phyloP scores from a whole-genome alignment of 2,329 filamentous ascomycete genomes.

The Cercospora sesami region DNA sequence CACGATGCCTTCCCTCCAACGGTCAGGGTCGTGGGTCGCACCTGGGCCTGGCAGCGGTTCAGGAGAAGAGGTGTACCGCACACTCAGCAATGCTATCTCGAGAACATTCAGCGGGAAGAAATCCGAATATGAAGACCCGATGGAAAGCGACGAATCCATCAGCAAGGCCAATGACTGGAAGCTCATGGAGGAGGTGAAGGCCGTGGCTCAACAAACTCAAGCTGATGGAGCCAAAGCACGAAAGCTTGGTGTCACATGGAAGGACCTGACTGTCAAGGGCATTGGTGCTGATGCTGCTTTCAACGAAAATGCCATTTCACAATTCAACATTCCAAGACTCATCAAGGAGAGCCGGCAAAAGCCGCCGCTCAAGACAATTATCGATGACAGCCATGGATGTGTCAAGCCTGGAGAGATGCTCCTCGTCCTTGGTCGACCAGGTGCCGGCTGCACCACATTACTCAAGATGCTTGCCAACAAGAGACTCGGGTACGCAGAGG shows the following conservation, averaged over 20 bases:
- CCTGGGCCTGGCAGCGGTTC: conserved; percentile 23
- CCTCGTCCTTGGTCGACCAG: conserved; percentile 36
- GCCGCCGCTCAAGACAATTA: conserved; percentile 61
- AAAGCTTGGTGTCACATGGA: conserved; percentile 65
- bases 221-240: conserved; percentile 51
- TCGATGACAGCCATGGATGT: conserved; percentile 62
- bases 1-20: conserved; percentile 9
- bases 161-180: conserved; percentile 49
- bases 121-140: neutral
- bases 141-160: conserved; percentile 25
- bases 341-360: conserved; percentile 47
- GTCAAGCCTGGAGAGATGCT: conserved; percentile 60
- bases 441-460: conserved; percentile 62
- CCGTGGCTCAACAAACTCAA: conserved; percentile 46
- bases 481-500: conserved; percentile 43
- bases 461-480: conserved; percentile 69
- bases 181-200: conserved; percentile 52
- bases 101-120: conserved; percentile 20
- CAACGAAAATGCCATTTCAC: conserved; percentile 59
- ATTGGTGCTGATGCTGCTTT: conserved; percentile 62
- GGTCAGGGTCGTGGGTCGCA: conserved; percentile 16
- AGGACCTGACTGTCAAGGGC: conserved; percentile 63
- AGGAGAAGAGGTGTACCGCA: conserved; percentile 27
- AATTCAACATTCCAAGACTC: conserved; percentile 53
- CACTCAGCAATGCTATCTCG: conserved; percentile 23